A percentile compares a stretch with the other conserved stretches of the same genome.
Conservation (phyloP, 768 basidiomycete genomes). For the Suillus cothurnatus region DNA sequence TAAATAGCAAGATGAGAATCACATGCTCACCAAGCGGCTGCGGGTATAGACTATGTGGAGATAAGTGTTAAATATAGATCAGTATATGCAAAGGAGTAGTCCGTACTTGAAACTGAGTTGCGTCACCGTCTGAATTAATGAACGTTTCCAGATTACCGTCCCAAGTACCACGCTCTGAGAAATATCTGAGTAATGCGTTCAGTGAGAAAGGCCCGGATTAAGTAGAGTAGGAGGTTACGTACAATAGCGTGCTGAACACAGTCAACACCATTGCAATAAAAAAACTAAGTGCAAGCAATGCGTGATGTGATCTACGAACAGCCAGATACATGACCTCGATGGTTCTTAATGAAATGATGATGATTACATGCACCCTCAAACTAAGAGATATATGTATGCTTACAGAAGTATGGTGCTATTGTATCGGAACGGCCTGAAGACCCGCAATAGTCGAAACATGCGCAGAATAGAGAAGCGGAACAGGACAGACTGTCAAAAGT, state of each 20-base stretch:
- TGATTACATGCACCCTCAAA: slow-evolving; percentile 8
- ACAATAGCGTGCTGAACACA: slow-evolving; percentile 86
- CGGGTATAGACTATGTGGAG: slow-evolving; percentile 58
- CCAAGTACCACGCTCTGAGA: slow-evolving; percentile 90
- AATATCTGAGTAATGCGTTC: slow-evolving; percentile 55
- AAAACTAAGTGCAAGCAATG: slow-evolving; percentile 83
- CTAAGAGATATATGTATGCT: slow-evolving; percentile 28
- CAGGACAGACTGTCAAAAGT: slow-evolving; percentile 61
- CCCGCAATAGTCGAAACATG: slow-evolving; percentile 85
- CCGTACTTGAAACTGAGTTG: slow-evolving; percentile 72
- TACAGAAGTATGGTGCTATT: slow-evolving; percentile 82
- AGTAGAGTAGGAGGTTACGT: slow-evolving; percentile 27
- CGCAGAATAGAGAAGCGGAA: slow-evolving; percentile 92
- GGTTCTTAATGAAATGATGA: slow-evolving; percentile 46
- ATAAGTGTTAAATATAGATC: neutral
- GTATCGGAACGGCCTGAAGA: slow-evolving; percentile 88
- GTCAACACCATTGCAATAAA: slow-evolving; percentile 88
- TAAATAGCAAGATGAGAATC: slow-evolving; percentile 8
- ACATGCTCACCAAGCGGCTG: slow-evolving; percentile 72
- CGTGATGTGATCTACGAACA: slow-evolving; percentile 83
- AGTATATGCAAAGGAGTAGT: neutral
- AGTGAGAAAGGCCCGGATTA: neutral
- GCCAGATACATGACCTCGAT: slow-evolving; percentile 94
- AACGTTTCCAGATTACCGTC: slow-evolving; percentile 79
- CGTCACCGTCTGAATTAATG: slow-evolving; percentile 83